Percentiles rank a stretch among this genome's conserved stretches.
Evolutionary conservation across 108 stramenopile genomes (phyloP).

Genomic region (Aurantiochytrium sp.): DNA sequence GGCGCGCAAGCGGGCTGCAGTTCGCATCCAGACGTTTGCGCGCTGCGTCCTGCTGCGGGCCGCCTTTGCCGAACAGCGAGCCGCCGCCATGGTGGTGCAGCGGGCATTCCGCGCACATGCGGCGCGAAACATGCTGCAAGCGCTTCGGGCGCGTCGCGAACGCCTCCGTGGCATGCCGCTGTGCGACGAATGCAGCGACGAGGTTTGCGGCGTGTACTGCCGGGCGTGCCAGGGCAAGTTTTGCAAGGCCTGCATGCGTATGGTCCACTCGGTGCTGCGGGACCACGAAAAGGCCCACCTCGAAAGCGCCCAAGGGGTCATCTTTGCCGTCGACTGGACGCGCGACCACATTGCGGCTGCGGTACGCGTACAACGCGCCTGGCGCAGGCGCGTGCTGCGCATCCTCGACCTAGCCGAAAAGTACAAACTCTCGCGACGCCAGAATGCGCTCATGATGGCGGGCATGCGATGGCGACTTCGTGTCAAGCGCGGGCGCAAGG

Average conservation of each 20-base stretch:
- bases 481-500: neutral
- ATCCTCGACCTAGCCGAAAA: neutral
- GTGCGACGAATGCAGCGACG: conserved; percentile 23
- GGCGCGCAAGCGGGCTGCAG: neutral
- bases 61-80: neutral
- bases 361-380: neutral
- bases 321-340: conserved; percentile 19
- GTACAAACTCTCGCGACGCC: neutral
- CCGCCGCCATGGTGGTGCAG: neutral
- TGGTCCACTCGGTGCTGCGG: neutral
- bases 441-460: neutral
- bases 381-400: neutral
- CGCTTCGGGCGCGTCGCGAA: neutral
- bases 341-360: neutral
- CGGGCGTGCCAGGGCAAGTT: conserved; percentile 6
- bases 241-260: neutral
- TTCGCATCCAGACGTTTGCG: neutral
- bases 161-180: neutral
- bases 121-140: neutral
- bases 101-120: neutral
- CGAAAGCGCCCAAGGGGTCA: neutral
- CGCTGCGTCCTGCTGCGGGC: neutral
- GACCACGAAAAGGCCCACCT: conserved; percentile 8
- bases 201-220: neutral
- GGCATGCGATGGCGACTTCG: neutral